Conservation (phyloP, 2,329 filamentous ascomycete genomes). For the Aspergillus oerlinghausenensis region DNA sequence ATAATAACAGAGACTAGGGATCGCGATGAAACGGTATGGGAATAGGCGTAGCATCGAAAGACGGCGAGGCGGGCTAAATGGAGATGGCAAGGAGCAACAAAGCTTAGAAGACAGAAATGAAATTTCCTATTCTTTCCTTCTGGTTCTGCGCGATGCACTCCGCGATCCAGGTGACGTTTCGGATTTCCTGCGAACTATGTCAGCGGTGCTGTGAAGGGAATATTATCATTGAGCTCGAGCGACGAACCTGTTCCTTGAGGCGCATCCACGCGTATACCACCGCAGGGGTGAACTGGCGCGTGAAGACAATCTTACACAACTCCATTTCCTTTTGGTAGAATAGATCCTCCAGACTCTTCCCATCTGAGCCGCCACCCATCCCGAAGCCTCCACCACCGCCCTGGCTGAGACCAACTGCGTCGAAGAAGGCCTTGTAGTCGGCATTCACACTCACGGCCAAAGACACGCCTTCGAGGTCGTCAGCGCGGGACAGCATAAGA, state of each 20-base stretch:
- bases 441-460: constrained; percentile 87
- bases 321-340: constrained; percentile 99
- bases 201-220: constrained; percentile 12
- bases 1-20: constrained; percentile 26
- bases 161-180: constrained; percentile 99
- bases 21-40: constrained; percentile 19
- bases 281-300: constrained; percentile 88
- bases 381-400: constrained; percentile 63
- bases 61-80: constrained; percentile 14
- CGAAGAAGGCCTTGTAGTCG: constrained; percentile 95
- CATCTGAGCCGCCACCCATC: constrained; percentile 75
- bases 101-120: constrained; percentile 88
- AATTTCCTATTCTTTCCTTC: constrained; percentile 97
- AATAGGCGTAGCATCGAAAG: constrained; percentile 9
- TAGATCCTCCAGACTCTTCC: constrained; percentile 89
- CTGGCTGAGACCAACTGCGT: constrained; percentile 76
- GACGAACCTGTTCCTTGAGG: constrained; percentile 84
- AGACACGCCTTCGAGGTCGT: constrained; percentile 89
- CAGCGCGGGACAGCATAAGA: constrained; percentile 87
- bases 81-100: constrained; percentile 9
- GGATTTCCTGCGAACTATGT: constrained; percentile 70
- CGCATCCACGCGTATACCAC: constrained; percentile 98
- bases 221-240: neutral
- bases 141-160: constrained; percentile 99
- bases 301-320: constrained; percentile 91